Evolutionary conservation across 78 protist genomes (phyloP), one percentile per base, ranked within the genome.

Genomic region (Chrysochromulina tobinii): DNA sequence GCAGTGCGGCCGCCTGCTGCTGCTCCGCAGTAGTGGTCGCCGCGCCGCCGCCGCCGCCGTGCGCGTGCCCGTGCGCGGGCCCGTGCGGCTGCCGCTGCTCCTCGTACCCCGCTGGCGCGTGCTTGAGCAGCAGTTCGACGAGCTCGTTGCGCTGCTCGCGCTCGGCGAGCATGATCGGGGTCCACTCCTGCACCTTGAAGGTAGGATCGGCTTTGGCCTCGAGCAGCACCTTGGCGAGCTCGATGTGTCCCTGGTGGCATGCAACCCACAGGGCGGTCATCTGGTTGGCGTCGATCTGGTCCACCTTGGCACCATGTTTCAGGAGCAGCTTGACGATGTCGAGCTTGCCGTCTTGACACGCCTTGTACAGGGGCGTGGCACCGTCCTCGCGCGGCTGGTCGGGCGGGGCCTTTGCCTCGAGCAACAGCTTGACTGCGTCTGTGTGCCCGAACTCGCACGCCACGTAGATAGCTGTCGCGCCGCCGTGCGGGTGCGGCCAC

Each of bases 301-400:
- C 21, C n/a, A 50, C 83, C 58, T 50, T 4, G 4, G 83, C 83
- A 23, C 83, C 83, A 3, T 6, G 6, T 12, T 50, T 27, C 14
- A 75, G 55, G 23, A 75, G 83, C 83, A 75, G 12, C 58, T 50
- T 38, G 25, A 57, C 83, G 25, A 75, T 12, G 18, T 27, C 83
- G 23, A 18, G 20, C n/a, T 14, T 4, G 58, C 83, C 83, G 57
- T 75, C 83, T 57, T 75, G 83, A 59, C 83, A 75, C 83, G 83
- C 83, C 83, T 75, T 75, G 57, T 75, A 75, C 83, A 75, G 57
- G 25, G 83, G 83, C 51, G 83, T 75, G 58, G 83, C 83, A 14
- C 83, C 83, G 25, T 75, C 83, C 58, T 27, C 83, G 51, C 83
- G 83, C 58, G 51, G 25, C 25, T 11, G 38, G 83, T 75, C 83